Conservation (phyloP, 805 yeast species). For the Peterozyma xylosa region DNA sequence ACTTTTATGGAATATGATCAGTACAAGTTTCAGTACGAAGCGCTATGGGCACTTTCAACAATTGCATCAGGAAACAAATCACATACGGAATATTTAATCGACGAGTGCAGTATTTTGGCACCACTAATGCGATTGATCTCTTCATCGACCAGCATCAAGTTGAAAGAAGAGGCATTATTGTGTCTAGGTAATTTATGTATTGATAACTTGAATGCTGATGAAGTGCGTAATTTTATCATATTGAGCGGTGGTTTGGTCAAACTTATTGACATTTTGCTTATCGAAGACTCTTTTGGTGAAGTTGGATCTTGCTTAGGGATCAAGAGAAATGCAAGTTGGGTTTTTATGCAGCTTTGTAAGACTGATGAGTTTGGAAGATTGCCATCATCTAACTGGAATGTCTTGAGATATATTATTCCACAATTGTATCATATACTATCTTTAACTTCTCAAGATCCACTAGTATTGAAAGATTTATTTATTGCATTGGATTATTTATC, state of each 20-base stretch:
- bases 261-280: constrained; percentile 6
- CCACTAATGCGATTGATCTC: constrained; percentile 3
- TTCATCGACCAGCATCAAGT: neutral
- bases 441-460: constrained; percentile 2
- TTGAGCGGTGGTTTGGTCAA: constrained; percentile 9
- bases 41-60: constrained; percentile 5
- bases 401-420: constrained; percentile 8
- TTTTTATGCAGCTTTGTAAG: constrained; percentile 9
- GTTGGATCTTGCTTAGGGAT: neutral
- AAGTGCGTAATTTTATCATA: constrained; percentile 8
- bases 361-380: constrained; percentile 8
- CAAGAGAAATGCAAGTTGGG: constrained; percentile 9
- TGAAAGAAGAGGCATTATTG: constrained; percentile 7
- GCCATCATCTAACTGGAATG: constrained; percentile 9
- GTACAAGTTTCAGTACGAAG: constrained; percentile 6
- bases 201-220: constrained; percentile 9
- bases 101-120: constrained; percentile 6
- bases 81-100: constrained; percentile 7
- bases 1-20: neutral
- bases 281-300: constrained; percentile 4
- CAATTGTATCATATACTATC: constrained; percentile 6
- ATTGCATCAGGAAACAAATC: constrained; percentile 6
- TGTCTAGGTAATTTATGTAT: constrained; percentile 9
- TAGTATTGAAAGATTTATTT: constrained; percentile 5
- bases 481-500: constrained; percentile 6